Evolutionary conservation across 768 basidiomycete genomes (phyloP).

Genomic region (Suillus discolor): DNA sequence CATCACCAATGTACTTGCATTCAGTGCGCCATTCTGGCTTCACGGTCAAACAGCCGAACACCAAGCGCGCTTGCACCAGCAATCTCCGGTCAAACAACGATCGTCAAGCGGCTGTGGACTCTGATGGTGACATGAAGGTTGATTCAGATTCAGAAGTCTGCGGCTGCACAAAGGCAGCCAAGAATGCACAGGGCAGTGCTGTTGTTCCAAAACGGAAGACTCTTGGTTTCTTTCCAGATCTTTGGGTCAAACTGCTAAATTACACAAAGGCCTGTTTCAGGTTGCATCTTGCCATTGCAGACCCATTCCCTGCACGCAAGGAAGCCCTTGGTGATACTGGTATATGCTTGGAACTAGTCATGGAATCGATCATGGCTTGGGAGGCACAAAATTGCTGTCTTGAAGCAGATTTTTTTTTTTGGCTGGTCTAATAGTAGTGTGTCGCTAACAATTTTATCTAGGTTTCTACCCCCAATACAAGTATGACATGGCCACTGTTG

Average conservation of each 20-base stretch:
- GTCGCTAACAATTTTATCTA: neutral
- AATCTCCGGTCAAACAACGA: neutral
- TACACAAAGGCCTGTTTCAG: neutral
- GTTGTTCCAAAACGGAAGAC: neutral
- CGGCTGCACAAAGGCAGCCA: neutral
- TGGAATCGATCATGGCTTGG: neutral
- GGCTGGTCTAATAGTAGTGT: neutral
- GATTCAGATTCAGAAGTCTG: neutral
- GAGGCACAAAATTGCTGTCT: neutral
- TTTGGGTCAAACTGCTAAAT: constrained; percentile 1
- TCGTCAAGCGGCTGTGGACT: neutral
- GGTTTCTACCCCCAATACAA: neutral
- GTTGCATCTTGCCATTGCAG: neutral
- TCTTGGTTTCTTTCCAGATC: neutral
- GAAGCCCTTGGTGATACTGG: neutral
- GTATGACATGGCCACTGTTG: neutral
- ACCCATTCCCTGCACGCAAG: neutral
- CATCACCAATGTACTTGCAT: neutral
- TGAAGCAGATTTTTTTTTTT: neutral
- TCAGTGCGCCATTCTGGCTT: neutral
- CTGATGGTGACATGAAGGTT: neutral
- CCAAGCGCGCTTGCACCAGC: neutral
- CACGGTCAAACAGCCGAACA: neutral
- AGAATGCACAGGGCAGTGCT: neutral
- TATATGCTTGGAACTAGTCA: neutral